phyloP scores from a whole-genome alignment of 2,329 filamentous ascomycete genomes.

The Rhytidhysteron rufulum region DNA sequence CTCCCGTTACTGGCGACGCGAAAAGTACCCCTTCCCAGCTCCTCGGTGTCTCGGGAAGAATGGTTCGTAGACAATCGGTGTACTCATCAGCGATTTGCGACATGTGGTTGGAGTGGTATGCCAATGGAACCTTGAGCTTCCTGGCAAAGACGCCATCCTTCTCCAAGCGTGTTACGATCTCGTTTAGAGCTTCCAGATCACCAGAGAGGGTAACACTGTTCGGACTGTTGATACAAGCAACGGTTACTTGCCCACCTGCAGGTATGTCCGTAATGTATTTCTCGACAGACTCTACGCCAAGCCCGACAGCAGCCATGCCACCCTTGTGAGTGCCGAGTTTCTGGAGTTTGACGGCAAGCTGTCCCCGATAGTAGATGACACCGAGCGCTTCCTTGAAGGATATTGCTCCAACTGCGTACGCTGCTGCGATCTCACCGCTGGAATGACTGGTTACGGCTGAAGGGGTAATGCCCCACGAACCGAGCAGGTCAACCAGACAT shows the following conservation, averaged over 20 bases:
- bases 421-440: conserved; percentile 10
- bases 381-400: conserved; percentile 3
- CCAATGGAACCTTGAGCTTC: conserved; percentile 37
- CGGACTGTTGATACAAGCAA: conserved; percentile 30
- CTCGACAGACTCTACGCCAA: not conserved
- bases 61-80: not conserved
- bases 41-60: not conserved
- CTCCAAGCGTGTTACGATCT: conserved; percentile 25
- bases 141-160: conserved; percentile 34
- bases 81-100: not conserved
- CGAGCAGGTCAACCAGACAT: conserved; percentile 4
- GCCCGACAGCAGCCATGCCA: conserved; percentile 6
- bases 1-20: not conserved
- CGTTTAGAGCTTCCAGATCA: conserved; percentile 31
- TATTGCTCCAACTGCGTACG: conserved; percentile 6
- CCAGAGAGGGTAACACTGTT: conserved; percentile 40
- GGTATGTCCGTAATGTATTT: not conserved
- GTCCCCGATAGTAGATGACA: conserved; percentile 7
- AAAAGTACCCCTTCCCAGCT: not conserved
- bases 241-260: not conserved
- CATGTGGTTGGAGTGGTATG: conserved; percentile 32
- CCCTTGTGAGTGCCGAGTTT: conserved; percentile 13
- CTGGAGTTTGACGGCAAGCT: not conserved
- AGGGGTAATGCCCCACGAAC: conserved; percentile 5
- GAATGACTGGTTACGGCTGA: conserved; percentile 7